Evolutionary conservation across 1,284 basidiomycete genomes (phyloP).

Genomic region (Caloboletus firmus): DNA sequence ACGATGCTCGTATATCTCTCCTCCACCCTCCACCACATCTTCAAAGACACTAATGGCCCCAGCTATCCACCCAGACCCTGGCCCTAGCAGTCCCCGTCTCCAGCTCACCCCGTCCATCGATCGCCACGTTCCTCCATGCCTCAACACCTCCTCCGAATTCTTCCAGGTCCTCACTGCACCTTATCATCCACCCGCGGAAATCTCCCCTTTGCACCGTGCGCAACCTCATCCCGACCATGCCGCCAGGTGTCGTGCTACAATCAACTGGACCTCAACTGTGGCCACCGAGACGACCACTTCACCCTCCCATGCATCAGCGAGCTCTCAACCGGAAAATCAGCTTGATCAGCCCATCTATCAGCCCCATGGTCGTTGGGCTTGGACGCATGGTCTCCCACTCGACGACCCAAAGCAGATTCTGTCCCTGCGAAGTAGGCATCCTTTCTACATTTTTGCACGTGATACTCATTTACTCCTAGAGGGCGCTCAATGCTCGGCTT

Average conservation of each 20-base stretch:
- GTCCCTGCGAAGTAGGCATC: slow-evolving; percentile 28
- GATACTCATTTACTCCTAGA: slow-evolving; percentile 31
- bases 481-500: slow-evolving; percentile 42
- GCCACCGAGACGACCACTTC: slow-evolving; percentile 1
- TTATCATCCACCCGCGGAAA: slow-evolving; percentile 17
- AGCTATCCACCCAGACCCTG: slow-evolving; percentile 13
- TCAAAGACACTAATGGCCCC: slow-evolving; percentile 19
- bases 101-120: slow-evolving; percentile 5
- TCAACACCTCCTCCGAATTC: slow-evolving; percentile 31
- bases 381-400: slow-evolving; percentile 39
- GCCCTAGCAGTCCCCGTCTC: slow-evolving; percentile 15
- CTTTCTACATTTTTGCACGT: not conserved
- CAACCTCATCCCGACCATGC: slow-evolving; percentile 21
- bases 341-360: slow-evolving; percentile 33
- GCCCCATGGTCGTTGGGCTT: slow-evolving; percentile 41
- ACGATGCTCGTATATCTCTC: slow-evolving; percentile 19
- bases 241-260: slow-evolving; percentile 28
- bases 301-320: not conserved
- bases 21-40: not conserved
- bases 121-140: slow-evolving; percentile 12
- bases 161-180: slow-evolving; percentile 34
- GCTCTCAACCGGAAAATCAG: slow-evolving; percentile 1
- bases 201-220: slow-evolving; percentile 8
- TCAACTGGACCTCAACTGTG: slow-evolving; percentile 26
- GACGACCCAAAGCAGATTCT: slow-evolving; percentile 31